These are phyloP conservation scores for Gamsiella multidivaricata DNA, from an alignment of 192 early-diverging fungal species.

Conservation along the genomic window DNA sequence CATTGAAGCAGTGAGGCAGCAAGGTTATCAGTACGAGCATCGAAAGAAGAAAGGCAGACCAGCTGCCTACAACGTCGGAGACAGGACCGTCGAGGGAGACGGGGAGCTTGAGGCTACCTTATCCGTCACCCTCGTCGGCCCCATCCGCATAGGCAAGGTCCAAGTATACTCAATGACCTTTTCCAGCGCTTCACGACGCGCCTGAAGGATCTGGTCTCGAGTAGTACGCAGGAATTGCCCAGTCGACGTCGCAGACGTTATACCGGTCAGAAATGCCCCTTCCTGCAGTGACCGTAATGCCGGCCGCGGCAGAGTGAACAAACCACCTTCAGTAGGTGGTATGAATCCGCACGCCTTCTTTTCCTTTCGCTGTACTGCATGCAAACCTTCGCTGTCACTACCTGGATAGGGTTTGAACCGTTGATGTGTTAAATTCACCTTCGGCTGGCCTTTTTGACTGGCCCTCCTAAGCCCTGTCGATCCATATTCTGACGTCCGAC, in stretches of 20 bases:
- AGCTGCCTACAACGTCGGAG: too few species aligned
- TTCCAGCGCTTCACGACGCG: constrained; percentile 17
- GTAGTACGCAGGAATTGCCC: constrained; percentile 4
- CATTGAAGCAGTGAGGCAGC: too few species aligned
- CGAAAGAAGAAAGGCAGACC: too few species aligned
- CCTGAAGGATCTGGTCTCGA: constrained; percentile 16
- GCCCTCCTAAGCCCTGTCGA: not conserved
- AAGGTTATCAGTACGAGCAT: too few species aligned
- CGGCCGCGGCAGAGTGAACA: constrained; percentile 17
- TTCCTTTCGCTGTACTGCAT: not conserved
- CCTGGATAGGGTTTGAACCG: constrained; percentile 15
- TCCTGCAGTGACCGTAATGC: not conserved
- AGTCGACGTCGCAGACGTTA: not conserved
- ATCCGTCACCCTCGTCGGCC: not conserved
- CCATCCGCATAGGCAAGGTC: constrained; percentile 22
- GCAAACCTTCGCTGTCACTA: not conserved
- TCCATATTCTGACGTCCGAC: not conserved
- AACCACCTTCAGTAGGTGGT: not conserved
- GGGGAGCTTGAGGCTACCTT: not conserved
- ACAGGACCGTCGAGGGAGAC: not conserved
- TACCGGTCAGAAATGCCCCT: not conserved
- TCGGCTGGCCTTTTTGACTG: not conserved
- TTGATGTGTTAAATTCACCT: constrained; percentile 1
- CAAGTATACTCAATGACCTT: constrained; percentile 14
- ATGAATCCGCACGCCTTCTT: not conserved